Base-by-base conservation (phyloP, 345 rosid genomes). In the Ceriops zippeliana region DNA sequence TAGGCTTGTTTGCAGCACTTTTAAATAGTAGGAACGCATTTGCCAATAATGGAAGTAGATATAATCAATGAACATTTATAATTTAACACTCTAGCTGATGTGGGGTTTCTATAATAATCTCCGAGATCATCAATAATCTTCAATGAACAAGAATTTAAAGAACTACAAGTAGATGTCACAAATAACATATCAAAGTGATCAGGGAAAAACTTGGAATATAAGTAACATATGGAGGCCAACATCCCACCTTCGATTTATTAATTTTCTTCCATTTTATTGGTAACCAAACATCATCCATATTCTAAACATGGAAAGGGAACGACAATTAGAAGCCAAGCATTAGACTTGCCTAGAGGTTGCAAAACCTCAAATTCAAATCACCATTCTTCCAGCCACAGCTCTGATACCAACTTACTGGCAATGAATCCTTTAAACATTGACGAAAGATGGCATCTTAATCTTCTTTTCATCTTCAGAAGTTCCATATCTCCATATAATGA, bases 261-360 rank as follows among this genome's bases (percentile, higher is more conserved):
- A 34, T 38, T 61, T 66, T 60, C 80, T 71, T 75, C 68, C 79
- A 68, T 68, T 61, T 80, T 82, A 72, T 65, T 30, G 63, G 79
- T 61, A 83, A 70, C 80, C 83, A 75, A 75, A 84, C 79, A 76
- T 8, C 17, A 58, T 3, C 52, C 32, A 19, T 27, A 67, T 10
- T 34, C 16, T 7, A 34, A 27, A 16, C 49, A 15, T 5, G 5
- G 4, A 5, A 49, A 7, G 32, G 15, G 22, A 22, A 19, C 13
- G 32, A 19, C 9, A 62, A 62, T 20, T 22, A 21, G 51, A 58
- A 86, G 90, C 90, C 90, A 86, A 86, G 90, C 75, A 69, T 66
- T 58, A 82, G 90, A 86, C 90, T 86, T 86, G 90, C 90, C 90
- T 80, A 82, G 80, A 82, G 80, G 81, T 65, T 62, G 68, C 52